Conservation (phyloP, 331 rosid species). For the Phaseolus coccineus region DNA sequence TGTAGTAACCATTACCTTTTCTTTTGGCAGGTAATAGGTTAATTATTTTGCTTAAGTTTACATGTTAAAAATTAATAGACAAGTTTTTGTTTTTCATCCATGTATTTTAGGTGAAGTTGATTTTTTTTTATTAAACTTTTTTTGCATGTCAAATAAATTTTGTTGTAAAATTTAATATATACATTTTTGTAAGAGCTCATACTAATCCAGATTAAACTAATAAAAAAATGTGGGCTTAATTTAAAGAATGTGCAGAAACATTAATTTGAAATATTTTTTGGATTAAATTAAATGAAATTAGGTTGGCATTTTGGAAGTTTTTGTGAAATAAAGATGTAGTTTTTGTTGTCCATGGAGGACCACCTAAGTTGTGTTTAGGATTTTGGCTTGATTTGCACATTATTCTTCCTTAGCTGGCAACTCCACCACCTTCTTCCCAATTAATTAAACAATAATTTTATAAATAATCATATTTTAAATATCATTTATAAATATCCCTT, state of each 20-base stretch:
- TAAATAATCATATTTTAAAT: neutral
- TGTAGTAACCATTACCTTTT: no score
- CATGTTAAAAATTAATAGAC: no score
- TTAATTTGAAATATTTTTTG: neutral
- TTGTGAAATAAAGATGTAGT: neutral
- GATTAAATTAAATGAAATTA: neutral
- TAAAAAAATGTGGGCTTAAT: neutral
- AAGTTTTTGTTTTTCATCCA: no score
- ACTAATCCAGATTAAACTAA: neutral
- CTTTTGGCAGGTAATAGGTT: no score
- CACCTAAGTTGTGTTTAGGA: conserved; percentile 13
- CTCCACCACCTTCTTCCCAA: conserved; percentile 10
- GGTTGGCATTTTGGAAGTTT: neutral
- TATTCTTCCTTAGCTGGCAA: neutral
- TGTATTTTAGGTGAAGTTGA: no score
- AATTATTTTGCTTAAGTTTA: no score
- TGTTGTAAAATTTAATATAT: no score
- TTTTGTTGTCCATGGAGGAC: neutral
- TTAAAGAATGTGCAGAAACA: neutral
- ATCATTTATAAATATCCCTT: no score
- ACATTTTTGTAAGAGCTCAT: no score
- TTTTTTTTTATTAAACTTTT: no score
- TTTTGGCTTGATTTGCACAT: neutral
- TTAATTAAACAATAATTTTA: neutral
- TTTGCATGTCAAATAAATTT: no score